These are phyloP conservation scores for Teunomyces cretensis DNA, from an alignment of 805 yeast species.

Conservation along the genomic window DNA sequence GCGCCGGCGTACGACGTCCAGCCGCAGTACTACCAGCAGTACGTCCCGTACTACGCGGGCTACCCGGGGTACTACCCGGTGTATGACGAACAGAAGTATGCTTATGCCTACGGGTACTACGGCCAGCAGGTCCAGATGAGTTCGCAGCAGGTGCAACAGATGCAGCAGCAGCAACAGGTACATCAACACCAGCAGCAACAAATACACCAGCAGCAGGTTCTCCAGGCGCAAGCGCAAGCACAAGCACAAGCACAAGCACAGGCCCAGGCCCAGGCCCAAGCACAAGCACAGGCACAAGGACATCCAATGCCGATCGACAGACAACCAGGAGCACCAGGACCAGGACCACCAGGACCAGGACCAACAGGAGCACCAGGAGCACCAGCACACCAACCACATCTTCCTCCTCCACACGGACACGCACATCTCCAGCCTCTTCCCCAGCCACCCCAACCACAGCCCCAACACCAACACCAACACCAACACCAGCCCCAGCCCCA, in stretches of 20 bases:
- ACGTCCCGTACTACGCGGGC: slow-evolving; percentile 7
- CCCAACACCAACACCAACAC: slow-evolving; percentile 6
- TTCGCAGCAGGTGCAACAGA: too few relatives aligned
- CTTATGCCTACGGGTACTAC: neutral
- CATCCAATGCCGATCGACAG: too few relatives aligned
- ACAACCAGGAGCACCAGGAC: slow-evolving; percentile 2
- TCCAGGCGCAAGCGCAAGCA: too few relatives aligned
- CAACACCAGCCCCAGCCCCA: slow-evolving; percentile 2
- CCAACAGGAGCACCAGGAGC: too few relatives aligned
- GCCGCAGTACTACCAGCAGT: slow-evolving; percentile 4
- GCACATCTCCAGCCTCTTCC: slow-evolving; percentile 5
- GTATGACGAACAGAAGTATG: neutral
- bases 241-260: too few relatives aligned
- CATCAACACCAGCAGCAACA: too few relatives aligned
- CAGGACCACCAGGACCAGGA: too few relatives aligned
- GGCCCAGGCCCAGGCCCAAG: too few relatives aligned
- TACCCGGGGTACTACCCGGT: slow-evolving; percentile 2
- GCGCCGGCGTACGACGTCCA: slow-evolving; percentile 7
- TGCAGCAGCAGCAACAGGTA: too few relatives aligned
- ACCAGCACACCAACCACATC: slow-evolving; percentile 6
- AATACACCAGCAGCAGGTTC: too few relatives aligned
- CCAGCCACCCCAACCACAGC: slow-evolving; percentile 7
- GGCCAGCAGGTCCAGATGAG: neutral
- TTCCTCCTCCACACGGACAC: slow-evolving; percentile 3
- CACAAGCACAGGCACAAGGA: too few relatives aligned